Percentiles rank a stretch among this genome's conserved stretches.
Conservation (phyloP, 2,329 filamentous ascomycete species). For the Aciculosporium take region DNA sequence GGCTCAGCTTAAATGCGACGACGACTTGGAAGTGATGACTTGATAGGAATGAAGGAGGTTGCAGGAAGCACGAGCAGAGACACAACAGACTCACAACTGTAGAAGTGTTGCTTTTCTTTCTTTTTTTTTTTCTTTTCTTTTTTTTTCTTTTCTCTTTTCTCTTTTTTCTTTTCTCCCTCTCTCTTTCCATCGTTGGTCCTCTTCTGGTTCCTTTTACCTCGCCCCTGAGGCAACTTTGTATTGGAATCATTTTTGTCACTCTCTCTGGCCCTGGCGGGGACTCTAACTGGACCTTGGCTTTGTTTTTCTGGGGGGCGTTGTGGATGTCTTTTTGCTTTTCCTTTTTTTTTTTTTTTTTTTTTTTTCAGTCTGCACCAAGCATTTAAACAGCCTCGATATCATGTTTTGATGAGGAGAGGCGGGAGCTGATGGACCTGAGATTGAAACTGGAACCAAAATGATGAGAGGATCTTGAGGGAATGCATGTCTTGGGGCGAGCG, state of each 20-base stretch:
- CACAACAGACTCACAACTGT: constrained; percentile 3
- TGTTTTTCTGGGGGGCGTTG: neutral
- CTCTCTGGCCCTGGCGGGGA: no score
- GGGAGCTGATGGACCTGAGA: neutral
- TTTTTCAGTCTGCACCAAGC: neutral
- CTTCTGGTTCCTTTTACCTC: no score
- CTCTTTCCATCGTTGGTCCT: neutral
- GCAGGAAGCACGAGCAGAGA: constrained; percentile 1
- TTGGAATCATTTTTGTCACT: no score
- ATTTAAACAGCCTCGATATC: neutral
- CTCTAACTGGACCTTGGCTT: neutral
- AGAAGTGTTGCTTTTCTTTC: neutral
- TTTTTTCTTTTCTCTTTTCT: neutral
- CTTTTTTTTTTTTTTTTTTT: no score
- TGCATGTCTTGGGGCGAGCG: neutral
- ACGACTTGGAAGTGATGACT: no score
- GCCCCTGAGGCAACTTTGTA: no score
- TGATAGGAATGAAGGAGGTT: neutral
- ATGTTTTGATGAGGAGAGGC: neutral
- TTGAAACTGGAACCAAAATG: neutral
- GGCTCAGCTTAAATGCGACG: constrained; percentile 23
- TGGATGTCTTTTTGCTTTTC: no score
- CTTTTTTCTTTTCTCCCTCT: neutral
- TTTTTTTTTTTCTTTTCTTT: neutral
- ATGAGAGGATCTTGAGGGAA: no score